Evolutionary conservation across 2,329 filamentous ascomycete genomes (phyloP).

Genomic region (Cryphonectria nitschkei): DNA sequence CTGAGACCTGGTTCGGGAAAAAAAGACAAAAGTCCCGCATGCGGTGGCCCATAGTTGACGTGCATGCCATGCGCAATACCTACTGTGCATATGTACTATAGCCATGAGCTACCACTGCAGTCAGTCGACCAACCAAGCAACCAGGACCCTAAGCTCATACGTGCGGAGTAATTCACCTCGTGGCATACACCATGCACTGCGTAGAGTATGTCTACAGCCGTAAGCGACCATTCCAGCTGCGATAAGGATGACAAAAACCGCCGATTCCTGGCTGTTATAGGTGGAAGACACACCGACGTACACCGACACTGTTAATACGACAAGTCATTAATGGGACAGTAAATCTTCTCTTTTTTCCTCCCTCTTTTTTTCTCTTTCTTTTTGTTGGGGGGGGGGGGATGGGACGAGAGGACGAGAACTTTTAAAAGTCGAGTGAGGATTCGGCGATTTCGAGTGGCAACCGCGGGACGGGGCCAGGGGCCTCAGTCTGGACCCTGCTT

Average conservation of each 20-base stretch:
- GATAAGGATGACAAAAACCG: not conserved
- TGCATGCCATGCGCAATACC: not conserved
- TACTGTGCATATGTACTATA: not conserved
- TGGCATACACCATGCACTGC: not conserved
- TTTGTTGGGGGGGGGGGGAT: not conserved
- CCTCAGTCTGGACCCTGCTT: not conserved
- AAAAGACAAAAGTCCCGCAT: not conserved
- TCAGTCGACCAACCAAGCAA: not conserved
- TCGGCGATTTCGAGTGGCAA: slow-evolving; percentile 3
- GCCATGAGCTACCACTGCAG: not conserved
- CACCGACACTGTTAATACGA: not conserved
- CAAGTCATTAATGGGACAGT: not conserved
- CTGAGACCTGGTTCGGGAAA: not conserved
- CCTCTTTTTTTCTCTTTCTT: not conserved
- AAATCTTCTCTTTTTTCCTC: not conserved
- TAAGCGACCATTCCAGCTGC: not conserved
- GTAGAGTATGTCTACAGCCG: not conserved
- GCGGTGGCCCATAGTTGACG: not conserved
- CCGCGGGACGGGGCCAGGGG: not conserved
- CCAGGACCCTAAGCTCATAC: not conserved
- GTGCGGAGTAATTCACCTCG: not conserved
- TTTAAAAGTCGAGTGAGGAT: not conserved
- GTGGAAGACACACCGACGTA: not conserved
- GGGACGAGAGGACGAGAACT: not conserved
- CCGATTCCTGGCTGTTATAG: not conserved